Conservation (phyloP, 192 early-diverging fungal genomes). For the Backusella liffmaniae region DNA sequence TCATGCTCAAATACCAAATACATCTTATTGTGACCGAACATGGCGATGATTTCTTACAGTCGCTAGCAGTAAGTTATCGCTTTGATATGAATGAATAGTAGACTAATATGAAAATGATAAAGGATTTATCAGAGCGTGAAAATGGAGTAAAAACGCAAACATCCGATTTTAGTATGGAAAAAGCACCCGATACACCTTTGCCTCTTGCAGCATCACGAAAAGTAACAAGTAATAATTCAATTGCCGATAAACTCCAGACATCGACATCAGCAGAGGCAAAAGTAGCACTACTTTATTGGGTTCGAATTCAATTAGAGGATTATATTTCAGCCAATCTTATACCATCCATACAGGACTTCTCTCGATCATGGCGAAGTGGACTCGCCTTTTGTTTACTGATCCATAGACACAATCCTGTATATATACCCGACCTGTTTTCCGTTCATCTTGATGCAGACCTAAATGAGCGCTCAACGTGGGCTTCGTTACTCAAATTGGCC, state of each 20-base stretch:
- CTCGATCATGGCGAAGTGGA: slow-evolving; percentile 48
- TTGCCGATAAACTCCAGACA: slow-evolving; percentile 12
- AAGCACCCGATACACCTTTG: not conserved
- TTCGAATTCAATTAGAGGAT: slow-evolving; percentile 48
- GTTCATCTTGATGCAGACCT: slow-evolving; percentile 36
- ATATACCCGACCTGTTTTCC: slow-evolving; percentile 45
- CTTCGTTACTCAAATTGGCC: slow-evolving; percentile 26
- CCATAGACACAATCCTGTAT: slow-evolving; percentile 41
- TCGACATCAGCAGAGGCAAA: slow-evolving; percentile 39
- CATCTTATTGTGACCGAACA: slow-evolving; percentile 42
- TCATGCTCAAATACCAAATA: slow-evolving; percentile 57
- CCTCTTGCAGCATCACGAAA: not conserved
- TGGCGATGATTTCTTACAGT: slow-evolving; percentile 30
- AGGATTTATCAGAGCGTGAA: slow-evolving; percentile 12
- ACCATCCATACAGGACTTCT: slow-evolving; percentile 50
- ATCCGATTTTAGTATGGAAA: not conserved
- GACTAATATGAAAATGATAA: not conserved
- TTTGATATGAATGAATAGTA: not conserved
- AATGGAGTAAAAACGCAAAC: not conserved
- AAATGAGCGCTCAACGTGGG: slow-evolving; percentile 38
- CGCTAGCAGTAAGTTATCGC: slow-evolving; percentile 34
- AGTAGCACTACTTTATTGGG: slow-evolving; percentile 50
- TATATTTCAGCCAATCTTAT: slow-evolving; percentile 47
- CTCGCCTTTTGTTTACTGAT: slow-evolving; percentile 51
- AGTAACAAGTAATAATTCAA: not conserved